Percentiles rank a stretch among this genome's conserved stretches.
phyloP scores from a whole-genome alignment of 805 yeast genomes.

The Metschnikowia henanensis region DNA sequence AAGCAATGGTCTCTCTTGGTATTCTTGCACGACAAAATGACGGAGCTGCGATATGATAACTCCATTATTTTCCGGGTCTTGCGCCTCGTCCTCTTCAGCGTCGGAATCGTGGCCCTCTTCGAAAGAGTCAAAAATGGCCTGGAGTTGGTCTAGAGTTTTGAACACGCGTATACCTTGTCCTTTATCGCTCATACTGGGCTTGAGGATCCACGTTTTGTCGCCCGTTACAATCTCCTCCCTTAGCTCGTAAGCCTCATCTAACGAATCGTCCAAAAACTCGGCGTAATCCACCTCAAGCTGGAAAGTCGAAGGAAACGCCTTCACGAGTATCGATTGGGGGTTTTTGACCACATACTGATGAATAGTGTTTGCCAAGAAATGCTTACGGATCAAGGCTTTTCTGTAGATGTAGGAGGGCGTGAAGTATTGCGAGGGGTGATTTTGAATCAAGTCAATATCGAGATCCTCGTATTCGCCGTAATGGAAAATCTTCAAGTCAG shows the following conservation, averaged over 20 bases:
- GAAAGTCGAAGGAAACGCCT: constrained; percentile 72
- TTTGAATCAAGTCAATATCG: constrained; percentile 64
- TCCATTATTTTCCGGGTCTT: constrained; percentile 50
- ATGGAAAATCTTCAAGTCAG: constrained; percentile 52
- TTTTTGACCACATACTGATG: constrained; percentile 71
- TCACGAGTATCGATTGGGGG: constrained; percentile 60
- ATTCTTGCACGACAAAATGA: constrained; percentile 88
- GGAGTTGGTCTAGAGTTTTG: constrained; percentile 74
- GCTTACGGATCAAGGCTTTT: constrained; percentile 89
- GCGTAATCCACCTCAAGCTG: constrained; percentile 92
- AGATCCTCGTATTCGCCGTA: constrained; percentile 90
- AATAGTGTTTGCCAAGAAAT: constrained; percentile 84
- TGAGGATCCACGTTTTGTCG: constrained; percentile 78
- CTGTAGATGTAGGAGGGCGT: constrained; percentile 84
- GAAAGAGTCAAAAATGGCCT: constrained; percentile 78
- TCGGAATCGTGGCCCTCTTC: constrained; percentile 72
- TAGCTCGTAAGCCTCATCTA: constrained; percentile 90
- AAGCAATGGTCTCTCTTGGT: constrained; percentile 67
- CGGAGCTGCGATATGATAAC: constrained; percentile 84
- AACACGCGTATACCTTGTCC: constrained; percentile 94
- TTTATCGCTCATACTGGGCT: constrained; percentile 96
- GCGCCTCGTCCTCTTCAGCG: constrained; percentile 50
- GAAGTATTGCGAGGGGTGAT: constrained; percentile 49
- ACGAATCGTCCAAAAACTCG: constrained; percentile 89
- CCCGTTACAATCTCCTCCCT: constrained; percentile 70